Conservation (phyloP, 345 rosid species). For the Populus nigra region DNA sequence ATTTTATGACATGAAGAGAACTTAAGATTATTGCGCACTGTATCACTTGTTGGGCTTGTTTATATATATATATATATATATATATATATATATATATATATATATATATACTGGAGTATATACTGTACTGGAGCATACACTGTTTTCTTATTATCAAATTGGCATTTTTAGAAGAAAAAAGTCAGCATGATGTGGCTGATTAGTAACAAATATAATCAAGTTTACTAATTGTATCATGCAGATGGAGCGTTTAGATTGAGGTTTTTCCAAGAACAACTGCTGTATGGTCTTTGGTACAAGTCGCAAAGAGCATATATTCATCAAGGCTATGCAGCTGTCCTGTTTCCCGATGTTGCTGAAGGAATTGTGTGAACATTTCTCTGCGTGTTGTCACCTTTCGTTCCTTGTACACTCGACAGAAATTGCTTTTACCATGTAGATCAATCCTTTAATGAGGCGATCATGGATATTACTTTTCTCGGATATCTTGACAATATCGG, state of each 20-base stretch:
- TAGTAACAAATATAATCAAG: background rate
- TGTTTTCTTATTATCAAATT: background rate
- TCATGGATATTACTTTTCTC: background rate
- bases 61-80: background rate
- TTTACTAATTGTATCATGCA: slow-evolving; percentile 23
- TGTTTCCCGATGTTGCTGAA: background rate
- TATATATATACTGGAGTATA: background rate
- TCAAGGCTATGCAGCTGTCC: background rate
- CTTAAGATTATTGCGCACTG: background rate
- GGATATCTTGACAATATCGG: slow-evolving; percentile 2
- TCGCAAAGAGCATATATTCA: background rate
- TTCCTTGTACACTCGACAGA: slow-evolving; percentile 8
- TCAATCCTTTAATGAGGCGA: background rate
- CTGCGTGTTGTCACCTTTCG: slow-evolving; percentile 6
- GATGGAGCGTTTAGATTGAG: slow-evolving; percentile 92
- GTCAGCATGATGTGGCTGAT: background rate
- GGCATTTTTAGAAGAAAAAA: background rate
- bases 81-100: background rate
- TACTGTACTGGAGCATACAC: background rate
- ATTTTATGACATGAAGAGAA: background rate
- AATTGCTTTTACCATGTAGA: slow-evolving; percentile 2
- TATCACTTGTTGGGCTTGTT: background rate
- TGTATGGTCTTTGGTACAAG: slow-evolving; percentile 8
- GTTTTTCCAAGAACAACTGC: slow-evolving; percentile 15
- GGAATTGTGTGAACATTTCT: background rate